phyloP scores from a whole-genome alignment of 805 yeast genomes.

The Candida chauliodis region DNA sequence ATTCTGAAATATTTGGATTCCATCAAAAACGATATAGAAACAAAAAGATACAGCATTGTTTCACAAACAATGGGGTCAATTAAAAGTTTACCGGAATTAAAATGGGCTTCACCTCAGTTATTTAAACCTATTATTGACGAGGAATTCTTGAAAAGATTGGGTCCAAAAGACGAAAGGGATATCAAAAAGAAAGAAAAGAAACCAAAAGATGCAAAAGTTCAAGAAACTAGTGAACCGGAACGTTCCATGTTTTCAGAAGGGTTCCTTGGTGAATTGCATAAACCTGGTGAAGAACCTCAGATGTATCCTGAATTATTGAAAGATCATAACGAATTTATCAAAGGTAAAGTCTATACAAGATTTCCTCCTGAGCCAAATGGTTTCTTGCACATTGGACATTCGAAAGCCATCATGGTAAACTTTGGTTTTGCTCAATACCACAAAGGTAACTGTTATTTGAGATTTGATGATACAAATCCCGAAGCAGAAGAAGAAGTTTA shows the following conservation, averaged over 20 bases:
- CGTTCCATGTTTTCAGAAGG: slow-evolving; percentile 94
- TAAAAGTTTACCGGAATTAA: slow-evolving; percentile 68
- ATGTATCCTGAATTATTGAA: slow-evolving; percentile 78
- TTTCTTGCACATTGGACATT: slow-evolving; percentile 94
- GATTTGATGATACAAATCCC: slow-evolving; percentile 98
- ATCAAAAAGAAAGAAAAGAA: slow-evolving; percentile 64
- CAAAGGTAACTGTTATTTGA: slow-evolving; percentile 83
- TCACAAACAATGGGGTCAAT: slow-evolving; percentile 76
- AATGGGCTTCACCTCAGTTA: slow-evolving; percentile 87
- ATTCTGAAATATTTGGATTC: slow-evolving; percentile 59
- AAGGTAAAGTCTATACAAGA: slow-evolving; percentile 84
- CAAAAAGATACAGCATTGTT: slow-evolving; percentile 76
- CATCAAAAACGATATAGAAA: slow-evolving; percentile 56
- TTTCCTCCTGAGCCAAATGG: slow-evolving; percentile 99
- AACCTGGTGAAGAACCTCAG: slow-evolving; percentile 94
- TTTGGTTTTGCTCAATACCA: slow-evolving; percentile 93
- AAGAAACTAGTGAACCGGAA: slow-evolving; percentile 13
- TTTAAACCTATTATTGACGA: slow-evolving; percentile 88
- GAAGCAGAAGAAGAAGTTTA: slow-evolving; percentile 96
- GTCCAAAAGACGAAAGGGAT: slow-evolving; percentile 97
- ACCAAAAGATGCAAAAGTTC: slow-evolving; percentile 13
- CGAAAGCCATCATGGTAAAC: slow-evolving; percentile 96
- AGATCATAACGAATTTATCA: slow-evolving; percentile 73
- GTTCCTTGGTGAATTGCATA: slow-evolving; percentile 90
- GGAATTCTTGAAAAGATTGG: slow-evolving; percentile 65